Evolutionary conservation across 1,139 yeast genomes (phyloP), one percentile per base, ranked within the genome.

Genomic region (Geotrichum siamense): DNA sequence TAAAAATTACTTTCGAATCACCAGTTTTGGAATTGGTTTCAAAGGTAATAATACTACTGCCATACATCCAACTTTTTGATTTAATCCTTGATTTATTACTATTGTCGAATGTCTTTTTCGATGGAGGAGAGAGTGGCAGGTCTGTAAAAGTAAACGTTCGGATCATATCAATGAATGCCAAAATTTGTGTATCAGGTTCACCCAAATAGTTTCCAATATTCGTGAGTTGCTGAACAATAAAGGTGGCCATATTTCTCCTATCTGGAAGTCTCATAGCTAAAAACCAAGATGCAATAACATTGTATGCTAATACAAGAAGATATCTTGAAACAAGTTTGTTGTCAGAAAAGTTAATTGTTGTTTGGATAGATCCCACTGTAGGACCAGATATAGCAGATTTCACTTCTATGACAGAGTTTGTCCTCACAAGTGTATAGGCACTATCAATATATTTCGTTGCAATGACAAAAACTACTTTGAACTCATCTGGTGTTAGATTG

Each of bases 381-480:
- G 47, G 43, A 23, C 45, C 51, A 15, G 50, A 48, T 12, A 38
- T 46, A 0, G 82, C 76, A 0, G 82, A 76, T 55, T 21, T 65
- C 71, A 28, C 64, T 64, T 10, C 57, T 57, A 2, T 74, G 75
- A 22, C 64, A 63, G 47, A 71, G 4, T 52, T 49, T 38, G 58
- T 51, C 31, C 50, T 50, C 21, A 54, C 51, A 43, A 71, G 60
- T 54, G 82, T 86, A 44, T 74, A 70, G 1, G 87, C 77, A 56
- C 78, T 80, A 56, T 82, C 85, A 47, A 85, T 81, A 55, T 79
- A 82, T 54, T 80, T 80, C 64, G 85, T 82, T 1, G 89, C 82
- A 59, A 85, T 82, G 0, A 85, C 95, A 65, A 85, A 83, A 1
- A 86, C 85, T 40, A 89, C 69, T 53, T 79, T 81, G 58, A 74